Evolutionary conservation across 192 early-diverging fungal species (phyloP).

Genomic region (Gonapodya prolifera): DNA sequence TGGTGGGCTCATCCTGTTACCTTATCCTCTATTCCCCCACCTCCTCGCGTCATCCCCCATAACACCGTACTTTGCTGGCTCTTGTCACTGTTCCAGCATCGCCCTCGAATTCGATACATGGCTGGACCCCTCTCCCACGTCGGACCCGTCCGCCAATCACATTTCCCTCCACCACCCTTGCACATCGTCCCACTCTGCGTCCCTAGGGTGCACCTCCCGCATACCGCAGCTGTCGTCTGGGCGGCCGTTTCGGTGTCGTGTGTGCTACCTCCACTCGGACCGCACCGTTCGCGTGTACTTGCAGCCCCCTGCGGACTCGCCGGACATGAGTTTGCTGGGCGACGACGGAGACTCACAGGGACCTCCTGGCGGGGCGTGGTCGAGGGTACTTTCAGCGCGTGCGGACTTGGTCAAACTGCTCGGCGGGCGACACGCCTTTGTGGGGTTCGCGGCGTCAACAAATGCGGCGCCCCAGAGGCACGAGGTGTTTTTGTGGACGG

Average conservation of each 20-base stretch:
- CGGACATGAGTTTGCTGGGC: not conserved
- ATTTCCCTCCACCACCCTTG: not conserved
- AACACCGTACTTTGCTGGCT: not conserved
- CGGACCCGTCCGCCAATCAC: not conserved
- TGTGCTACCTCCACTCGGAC: not conserved
- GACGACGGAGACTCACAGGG: not conserved
- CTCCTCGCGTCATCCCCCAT: not conserved
- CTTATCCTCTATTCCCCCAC: not conserved
- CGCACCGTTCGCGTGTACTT: not conserved
- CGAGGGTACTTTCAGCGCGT: not conserved
- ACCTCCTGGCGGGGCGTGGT: not conserved
- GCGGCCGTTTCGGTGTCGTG: not conserved
- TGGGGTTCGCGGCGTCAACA: not conserved
- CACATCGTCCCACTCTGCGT: not conserved
- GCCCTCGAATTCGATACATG: not conserved
- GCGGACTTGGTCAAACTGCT: not conserved
- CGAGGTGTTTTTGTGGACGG: not conserved
- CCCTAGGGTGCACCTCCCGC: not conserved
- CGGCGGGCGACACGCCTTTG: not conserved
- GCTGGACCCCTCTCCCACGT: not conserved
- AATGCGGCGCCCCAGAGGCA: not conserved
- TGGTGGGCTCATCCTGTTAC: not conserved
- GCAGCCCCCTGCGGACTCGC: not conserved
- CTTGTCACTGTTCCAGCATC: not conserved
- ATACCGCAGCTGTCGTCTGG: not conserved